phyloP scores from a whole-genome alignment of 1,284 basidiomycete genomes.

The Fomitiporia mediterranea region DNA sequence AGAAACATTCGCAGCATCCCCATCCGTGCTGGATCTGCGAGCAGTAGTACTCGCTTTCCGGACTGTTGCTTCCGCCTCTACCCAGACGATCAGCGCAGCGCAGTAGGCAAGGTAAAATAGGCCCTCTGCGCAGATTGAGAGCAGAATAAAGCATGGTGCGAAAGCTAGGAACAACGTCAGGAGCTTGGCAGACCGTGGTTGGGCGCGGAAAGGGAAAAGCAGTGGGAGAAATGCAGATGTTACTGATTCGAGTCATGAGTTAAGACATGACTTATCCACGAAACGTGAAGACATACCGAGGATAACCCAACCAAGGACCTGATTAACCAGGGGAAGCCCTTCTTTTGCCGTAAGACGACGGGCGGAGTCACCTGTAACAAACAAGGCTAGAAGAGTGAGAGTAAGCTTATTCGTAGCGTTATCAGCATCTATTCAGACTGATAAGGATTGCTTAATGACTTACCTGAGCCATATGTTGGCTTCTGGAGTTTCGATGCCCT shows the following conservation, averaged over 20 bases:
- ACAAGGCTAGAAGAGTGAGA: slow-evolving; percentile 45
- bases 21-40: background rate
- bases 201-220: slow-evolving; percentile 32
- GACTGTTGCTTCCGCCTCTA: slow-evolving; percentile 55
- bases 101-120: slow-evolving; percentile 76
- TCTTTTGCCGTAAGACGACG: slow-evolving; percentile 56
- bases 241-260: slow-evolving; percentile 3
- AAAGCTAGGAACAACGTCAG: slow-evolving; percentile 67
- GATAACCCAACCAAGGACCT: slow-evolving; percentile 61
- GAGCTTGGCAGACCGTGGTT: slow-evolving; percentile 44
- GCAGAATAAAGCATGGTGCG: slow-evolving; percentile 72
- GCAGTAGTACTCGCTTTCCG: slow-evolving; percentile 24
- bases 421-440: slow-evolving; percentile 26
- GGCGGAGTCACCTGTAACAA: slow-evolving; percentile 55
- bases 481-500: slow-evolving; percentile 7
- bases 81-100: slow-evolving; percentile 63
- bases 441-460: background rate
- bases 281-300: slow-evolving; percentile 44
- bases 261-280: background rate
- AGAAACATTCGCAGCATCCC: slow-evolving; percentile 16
- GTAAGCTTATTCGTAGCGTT: slow-evolving; percentile 28
- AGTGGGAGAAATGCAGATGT: slow-evolving; percentile 6
- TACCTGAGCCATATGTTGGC: slow-evolving; percentile 4
- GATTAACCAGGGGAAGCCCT: slow-evolving; percentile 63
- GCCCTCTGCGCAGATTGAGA: slow-evolving; percentile 81